Evolutionary conservation across 1,284 basidiomycete species (phyloP), one percentile per base, ranked within the genome.

Genomic region (Boletus coffeatus): DNA sequence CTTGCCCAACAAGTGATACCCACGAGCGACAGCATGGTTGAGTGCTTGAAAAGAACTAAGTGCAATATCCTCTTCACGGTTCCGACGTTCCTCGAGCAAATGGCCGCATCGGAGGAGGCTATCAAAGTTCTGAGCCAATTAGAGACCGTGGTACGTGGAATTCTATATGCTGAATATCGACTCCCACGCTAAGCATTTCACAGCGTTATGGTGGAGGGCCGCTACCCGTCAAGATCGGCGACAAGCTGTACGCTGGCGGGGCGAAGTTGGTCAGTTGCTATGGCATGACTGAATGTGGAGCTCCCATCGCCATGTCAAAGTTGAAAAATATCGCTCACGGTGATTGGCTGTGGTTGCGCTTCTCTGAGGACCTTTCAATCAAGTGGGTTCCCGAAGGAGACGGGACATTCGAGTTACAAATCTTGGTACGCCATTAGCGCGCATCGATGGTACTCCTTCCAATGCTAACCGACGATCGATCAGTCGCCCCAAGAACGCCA

Each of bases 331-430:
- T 53, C 25, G 25, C 52, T 29, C 25, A 53, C n/a, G 68, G 67
- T 13, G 70, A 73, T 29, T 79, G 78, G 77, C 58, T 65, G 39
- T 78, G 73, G 73, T 57, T 73, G 58, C 59, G 59, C 14, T 66
- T 77, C 34, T 14, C 63, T 2, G 60, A 69, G 0, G 53, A 62
- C 1, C 39, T 63, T 7, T 67, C 67, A 1, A n/a, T 70, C 1
- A 65, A 72, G 16, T 78, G 75, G 74, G 61, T 18, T 14, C 64
- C 69, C 2, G 68, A 75, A 59, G 75, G 68, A 1, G 69, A 76
- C 34, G 72, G 64, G 5, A 67, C 72, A 1, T 77, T 69, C 50
- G 76, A 78, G 57, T 62, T 72, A 4, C 73, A 76, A 34, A 32
- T 77, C 1, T 62, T 77, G 69, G 76, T 78, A 61, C 10, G 70